Percentiles rank a stretch among this genome's conserved stretches.
Evolutionary conservation across 1,284 basidiomycete genomes (phyloP).

Genomic region (Puccinia coronata): DNA sequence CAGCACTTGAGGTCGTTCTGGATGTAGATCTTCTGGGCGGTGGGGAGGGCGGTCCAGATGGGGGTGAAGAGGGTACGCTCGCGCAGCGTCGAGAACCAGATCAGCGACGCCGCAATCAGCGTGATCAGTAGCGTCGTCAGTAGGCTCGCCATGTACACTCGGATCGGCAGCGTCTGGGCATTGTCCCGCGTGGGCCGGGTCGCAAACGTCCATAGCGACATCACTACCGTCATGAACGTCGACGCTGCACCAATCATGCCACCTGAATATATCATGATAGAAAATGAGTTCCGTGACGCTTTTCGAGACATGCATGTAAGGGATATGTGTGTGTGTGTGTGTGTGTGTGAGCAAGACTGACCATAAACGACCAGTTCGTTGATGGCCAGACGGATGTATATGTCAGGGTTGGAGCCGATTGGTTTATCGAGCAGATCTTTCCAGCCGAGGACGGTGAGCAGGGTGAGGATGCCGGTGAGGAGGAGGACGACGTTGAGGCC

Average conservation of each 20-base stretch:
- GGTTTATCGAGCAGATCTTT: constrained; percentile 2
- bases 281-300: no score
- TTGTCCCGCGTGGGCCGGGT: constrained; percentile 36
- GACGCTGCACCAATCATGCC: constrained; percentile 20
- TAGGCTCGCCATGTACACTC: constrained; percentile 23
- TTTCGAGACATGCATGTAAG: no score
- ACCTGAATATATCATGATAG: background rate
- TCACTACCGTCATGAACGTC: constrained; percentile 17
- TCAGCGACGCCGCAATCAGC: constrained; percentile 19
- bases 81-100: constrained; percentile 44
- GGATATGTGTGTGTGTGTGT: background rate
- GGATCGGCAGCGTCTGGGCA: constrained; percentile 24
- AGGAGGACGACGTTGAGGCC: constrained; percentile 37
- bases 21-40: constrained; percentile 26
- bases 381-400: constrained; percentile 32
- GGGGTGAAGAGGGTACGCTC: constrained; percentile 30
- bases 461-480: constrained; percentile 24
- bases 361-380: constrained; percentile 14
- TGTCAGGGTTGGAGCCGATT: constrained; percentile 13
- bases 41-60: constrained; percentile 24
- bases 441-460: constrained; percentile 33
- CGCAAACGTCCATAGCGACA: constrained; percentile 36
- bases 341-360: background rate
- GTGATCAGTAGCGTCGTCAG: constrained; percentile 30
- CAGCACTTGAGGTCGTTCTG: constrained; percentile 47